Evolutionary conservation across 148 eudicot species (phyloP).

Genomic region (Fallopia convolvulus): DNA sequence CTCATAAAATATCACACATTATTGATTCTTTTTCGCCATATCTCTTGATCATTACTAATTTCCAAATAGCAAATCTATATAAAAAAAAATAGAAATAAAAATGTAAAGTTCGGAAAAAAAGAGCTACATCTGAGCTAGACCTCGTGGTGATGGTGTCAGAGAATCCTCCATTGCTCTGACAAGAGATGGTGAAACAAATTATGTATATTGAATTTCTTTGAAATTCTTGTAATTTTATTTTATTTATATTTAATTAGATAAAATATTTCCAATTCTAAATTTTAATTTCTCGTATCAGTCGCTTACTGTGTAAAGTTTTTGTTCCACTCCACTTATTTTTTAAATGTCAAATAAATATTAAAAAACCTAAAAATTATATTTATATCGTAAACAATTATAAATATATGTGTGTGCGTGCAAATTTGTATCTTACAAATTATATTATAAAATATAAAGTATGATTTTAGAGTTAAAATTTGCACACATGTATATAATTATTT

Average conservation of each 20-base stretch:
- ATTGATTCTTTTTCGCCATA: neutral
- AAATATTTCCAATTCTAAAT: neutral
- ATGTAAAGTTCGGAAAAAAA: neutral
- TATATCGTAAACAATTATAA: too few relatives aligned
- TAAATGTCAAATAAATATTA: too few relatives aligned
- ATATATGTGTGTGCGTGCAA: too few relatives aligned
- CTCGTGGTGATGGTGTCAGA: neutral
- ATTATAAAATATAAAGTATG: too few relatives aligned
- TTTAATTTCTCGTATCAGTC: too few relatives aligned
- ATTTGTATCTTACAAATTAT: too few relatives aligned
- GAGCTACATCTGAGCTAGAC: neutral
- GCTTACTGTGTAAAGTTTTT: too few relatives aligned
- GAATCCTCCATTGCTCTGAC: slow-evolving; percentile 2
- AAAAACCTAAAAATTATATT: too few relatives aligned
- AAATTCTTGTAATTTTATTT: neutral
- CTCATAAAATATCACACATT: neutral
- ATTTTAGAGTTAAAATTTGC: too few relatives aligned
- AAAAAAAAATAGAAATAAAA: neutral
- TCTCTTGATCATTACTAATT: neutral
- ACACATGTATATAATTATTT: too few relatives aligned
- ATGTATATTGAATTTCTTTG: neutral
- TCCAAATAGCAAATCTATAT: neutral
- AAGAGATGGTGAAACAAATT: neutral
- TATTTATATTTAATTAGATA: neutral
- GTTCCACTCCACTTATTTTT: too few relatives aligned